Evolutionary conservation across 2,329 filamentous ascomycete species (phyloP), one percentile per base, ranked within the genome.

Genomic region (Sporothrix curviconia): DNA sequence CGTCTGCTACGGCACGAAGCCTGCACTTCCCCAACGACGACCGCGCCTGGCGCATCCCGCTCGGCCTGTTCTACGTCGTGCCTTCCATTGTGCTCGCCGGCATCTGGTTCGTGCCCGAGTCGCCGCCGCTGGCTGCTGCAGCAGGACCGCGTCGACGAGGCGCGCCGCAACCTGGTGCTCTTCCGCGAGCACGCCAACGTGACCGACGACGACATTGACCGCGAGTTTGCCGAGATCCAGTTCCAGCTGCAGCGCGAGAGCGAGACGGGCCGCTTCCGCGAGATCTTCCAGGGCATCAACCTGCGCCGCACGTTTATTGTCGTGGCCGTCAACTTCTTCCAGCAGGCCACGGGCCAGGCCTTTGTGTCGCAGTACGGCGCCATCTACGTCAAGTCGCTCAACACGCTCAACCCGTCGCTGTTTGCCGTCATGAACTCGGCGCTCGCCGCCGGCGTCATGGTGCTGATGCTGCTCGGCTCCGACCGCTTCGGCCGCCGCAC

Each of bases 31-130:
- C 42, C 40, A 43, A 61, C 1, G 65, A 64, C n/a, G 66, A 69
- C 43, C 62, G 62, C 1, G 66, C 70, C 2, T 75, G 66, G 64
- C 59, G 63, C 6, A 70, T 74, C 28, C 71, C 70, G 0, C 64
- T 68, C 5, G 69, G 70, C 0, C 59, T 71, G 1, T 72, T 60
- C 30, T 57, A 55, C 44, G 51, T 60, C 17, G 36, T 60, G 3
- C 55, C 55, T 9, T 46, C 50, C 2, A 25, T 57, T 36, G 32
- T 60, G 11, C 5, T 43, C 4, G 17, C 55, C 0, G 43, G 44
- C 22, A 57, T 55, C 44, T 55, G 43, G 43, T 58, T 57, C 17
- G 58, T 60, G 3, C 58, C 58, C 22, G 58, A 60, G 55, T 57
- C 55, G 32, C 58, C 58, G 36, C 58, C n/a, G 58, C 22, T 60